Evolutionary conservation across 2,329 filamentous ascomycete species (phyloP), one percentile per base, ranked within the genome.

Genomic region (Fusarium cyanostomum): DNA sequence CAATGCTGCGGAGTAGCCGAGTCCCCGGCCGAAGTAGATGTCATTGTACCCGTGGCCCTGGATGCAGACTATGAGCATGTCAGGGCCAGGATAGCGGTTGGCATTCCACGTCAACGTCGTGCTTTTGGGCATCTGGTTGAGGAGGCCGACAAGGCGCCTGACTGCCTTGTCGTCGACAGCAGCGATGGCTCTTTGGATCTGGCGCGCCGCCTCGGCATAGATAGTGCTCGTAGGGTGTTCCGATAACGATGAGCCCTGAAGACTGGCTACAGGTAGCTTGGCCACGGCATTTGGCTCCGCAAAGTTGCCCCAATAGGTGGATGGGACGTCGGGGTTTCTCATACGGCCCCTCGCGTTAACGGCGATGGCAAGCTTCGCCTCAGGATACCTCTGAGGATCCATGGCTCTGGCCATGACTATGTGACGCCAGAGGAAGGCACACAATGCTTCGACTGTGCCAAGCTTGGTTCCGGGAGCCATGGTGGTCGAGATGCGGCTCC

Each of bases 31-130:
- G 8, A 58, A 58, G 30, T 48, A 41, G 18, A 55, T 55, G 7
- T 55, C 55, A 6, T 58, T 55, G 1, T 42, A 58, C 11, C 10
- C 24, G 8, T 58, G 55, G 3, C 33, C 26, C 28, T 58, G 55
- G 1, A 58, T 15, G 27, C 55, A 58, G 35, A 58, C 55, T n/a
- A 58, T 58, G 3, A 58, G 55, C 50, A 58, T 55, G 24, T 58
- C 55, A 1, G 55, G 55, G 0, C 55, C 55, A 1, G 55, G 55
- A 30, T 49, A 58, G 18, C 55, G 55, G 35, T 58, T 34, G 10
- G 34, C 51, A 13, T 58, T 58, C 55, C 55, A 58, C 3, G 55
- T 58, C 26, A 58, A 38, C 1, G 35, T 43, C 9, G 55, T 58
- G 7, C 34, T 54, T 7, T 58, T 58, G 2, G 55, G 55, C 55